These are phyloP conservation scores for Serendipita sp. DNA, from an alignment of 768 basidiomycete species.

Conservation along the genomic window DNA sequence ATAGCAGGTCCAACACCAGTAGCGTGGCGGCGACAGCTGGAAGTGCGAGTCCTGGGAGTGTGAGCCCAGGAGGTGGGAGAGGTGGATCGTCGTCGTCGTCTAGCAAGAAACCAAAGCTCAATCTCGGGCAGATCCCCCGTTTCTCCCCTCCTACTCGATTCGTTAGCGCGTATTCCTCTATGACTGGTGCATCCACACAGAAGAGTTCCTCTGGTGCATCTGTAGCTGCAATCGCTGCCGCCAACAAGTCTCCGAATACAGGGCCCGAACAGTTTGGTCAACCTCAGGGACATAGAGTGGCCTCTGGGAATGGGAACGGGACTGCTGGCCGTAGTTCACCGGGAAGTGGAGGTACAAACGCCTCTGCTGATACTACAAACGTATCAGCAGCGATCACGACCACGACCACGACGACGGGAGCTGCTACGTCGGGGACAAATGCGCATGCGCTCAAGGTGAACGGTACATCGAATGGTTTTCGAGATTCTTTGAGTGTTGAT, in stretches of 20 bases:
- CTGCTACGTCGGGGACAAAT: neutral
- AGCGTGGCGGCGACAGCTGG: neutral
- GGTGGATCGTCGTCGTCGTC: neutral
- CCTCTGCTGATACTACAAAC: neutral
- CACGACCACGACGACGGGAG: neutral
- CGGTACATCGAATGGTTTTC: neutral
- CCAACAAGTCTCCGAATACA: neutral
- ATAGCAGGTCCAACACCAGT: neutral
- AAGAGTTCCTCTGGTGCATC: neutral
- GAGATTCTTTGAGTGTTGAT: neutral
- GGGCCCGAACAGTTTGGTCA: neutral
- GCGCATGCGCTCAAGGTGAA: neutral
- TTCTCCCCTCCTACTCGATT: neutral
- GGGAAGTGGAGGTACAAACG: neutral
- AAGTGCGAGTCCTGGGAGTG: neutral
- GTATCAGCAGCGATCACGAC: neutral
- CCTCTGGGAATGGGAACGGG: neutral
- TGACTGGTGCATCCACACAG: neutral
- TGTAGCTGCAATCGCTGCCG: neutral
- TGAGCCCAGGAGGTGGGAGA: neutral
- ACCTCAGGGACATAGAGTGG: neutral
- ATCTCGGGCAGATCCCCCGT: neutral
- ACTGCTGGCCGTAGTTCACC: neutral
- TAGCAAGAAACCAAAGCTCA: neutral
- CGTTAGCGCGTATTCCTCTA: neutral